phyloP scores from a whole-genome alignment of 2,329 filamentous ascomycete species.

The Alternaria sp. region DNA sequence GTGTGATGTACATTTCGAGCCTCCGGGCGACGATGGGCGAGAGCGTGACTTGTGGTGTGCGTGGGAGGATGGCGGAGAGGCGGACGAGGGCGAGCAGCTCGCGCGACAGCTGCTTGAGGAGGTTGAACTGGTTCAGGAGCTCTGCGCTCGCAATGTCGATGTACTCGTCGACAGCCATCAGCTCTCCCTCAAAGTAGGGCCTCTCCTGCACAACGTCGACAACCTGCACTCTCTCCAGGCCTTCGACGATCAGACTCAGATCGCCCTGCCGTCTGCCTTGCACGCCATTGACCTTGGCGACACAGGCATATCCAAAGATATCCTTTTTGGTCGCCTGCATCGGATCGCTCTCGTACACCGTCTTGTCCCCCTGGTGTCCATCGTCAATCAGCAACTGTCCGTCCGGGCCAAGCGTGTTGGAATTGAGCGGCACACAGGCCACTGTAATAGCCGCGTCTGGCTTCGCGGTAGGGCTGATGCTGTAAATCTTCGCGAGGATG shows the following conservation, averaged over 20 bases:
- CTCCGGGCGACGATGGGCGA: conserved; percentile 87
- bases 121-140: conserved; percentile 76
- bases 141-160: conserved; percentile 55
- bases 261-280: conserved; percentile 62
- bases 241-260: conserved; percentile 86
- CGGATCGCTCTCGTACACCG: conserved; percentile 60
- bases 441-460: conserved; percentile 76
- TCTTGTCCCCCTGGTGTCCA: conserved; percentile 56
- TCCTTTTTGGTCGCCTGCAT: conserved; percentile 63
- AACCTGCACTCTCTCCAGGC: conserved; percentile 77
- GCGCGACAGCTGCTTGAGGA: conserved; percentile 83
- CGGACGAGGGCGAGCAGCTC: conserved; percentile 87
- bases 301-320: conserved; percentile 82
- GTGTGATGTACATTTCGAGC: conserved; percentile 85
- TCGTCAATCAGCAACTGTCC: conserved; percentile 79
- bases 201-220: conserved; percentile 78
- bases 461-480: conserved; percentile 72
- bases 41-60: conserved; percentile 70
- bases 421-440: conserved; percentile 86
- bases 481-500: conserved; percentile 85
- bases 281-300: conserved; percentile 62
- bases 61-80: conserved; percentile 83
- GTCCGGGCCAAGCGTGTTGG: conserved; percentile 73
- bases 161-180: conserved; percentile 75
- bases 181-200: conserved; percentile 86